A percentile compares a stretch with the other conserved stretches of the same genome.
phyloP scores from a whole-genome alignment of 164 flowering plant genomes.

The Vitis amurensis region DNA sequence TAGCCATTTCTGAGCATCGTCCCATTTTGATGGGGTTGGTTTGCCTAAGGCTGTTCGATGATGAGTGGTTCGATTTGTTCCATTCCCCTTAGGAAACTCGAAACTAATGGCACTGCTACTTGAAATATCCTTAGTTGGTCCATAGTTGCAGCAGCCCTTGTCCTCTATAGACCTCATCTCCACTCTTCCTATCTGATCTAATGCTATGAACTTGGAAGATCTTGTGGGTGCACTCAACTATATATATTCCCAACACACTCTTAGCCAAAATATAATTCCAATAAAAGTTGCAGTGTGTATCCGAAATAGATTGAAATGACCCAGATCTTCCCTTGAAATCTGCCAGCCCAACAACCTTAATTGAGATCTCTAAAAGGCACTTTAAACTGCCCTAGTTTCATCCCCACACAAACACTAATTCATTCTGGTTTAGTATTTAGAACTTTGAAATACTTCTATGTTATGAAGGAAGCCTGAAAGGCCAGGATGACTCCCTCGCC shows the following conservation, averaged over 20 bases:
- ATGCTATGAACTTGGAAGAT: not conserved
- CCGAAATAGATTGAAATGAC: not conserved
- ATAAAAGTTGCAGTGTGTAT: not conserved
- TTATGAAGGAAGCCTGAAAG: not conserved
- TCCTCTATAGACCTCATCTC: conserved; percentile 68
- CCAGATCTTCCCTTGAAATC: conserved; percentile 5
- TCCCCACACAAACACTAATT: not conserved
- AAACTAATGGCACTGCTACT: conserved; percentile 37
- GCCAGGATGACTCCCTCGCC: too few relatives aligned
- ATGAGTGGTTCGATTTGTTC: conserved; percentile 36
- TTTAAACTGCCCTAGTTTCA: not conserved
- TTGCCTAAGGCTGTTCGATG: conserved; percentile 67
- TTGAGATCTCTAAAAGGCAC: not conserved
- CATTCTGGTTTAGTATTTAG: not conserved
- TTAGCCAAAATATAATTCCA: too few relatives aligned
- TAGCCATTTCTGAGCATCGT: conserved; percentile 97
- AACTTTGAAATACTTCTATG: not conserved
- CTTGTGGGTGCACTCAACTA: not conserved
- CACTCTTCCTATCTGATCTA: not conserved
- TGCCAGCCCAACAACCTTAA: not conserved
- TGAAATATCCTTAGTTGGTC: conserved; percentile 39
- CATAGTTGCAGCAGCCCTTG: conserved; percentile 52
- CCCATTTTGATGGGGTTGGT: conserved; percentile 97
- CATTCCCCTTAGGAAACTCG: conserved; percentile 73
- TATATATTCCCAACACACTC: not conserved